These are phyloP conservation scores for Phaeosphaeriaceae sp. DNA, from an alignment of 2,329 filamentous ascomycete genomes.

Conservation along the genomic window DNA sequence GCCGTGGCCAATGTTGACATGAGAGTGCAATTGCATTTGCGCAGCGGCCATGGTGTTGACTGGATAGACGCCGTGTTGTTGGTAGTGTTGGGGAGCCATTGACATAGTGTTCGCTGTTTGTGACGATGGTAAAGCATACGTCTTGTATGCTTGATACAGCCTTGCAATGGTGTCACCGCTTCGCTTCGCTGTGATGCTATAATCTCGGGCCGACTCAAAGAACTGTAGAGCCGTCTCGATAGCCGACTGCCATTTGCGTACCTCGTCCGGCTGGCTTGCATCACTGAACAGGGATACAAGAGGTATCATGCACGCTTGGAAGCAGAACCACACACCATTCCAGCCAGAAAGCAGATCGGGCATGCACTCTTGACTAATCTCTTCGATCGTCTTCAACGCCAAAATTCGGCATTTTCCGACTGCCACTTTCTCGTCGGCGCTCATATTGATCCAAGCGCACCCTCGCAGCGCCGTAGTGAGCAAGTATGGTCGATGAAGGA, in stretches of 20 bases:
- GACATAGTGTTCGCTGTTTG: slow-evolving; percentile 21
- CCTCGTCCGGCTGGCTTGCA: slow-evolving; percentile 50
- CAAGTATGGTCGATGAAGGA: slow-evolving; percentile 76
- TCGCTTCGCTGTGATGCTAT: slow-evolving; percentile 54
- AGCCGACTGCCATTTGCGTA: slow-evolving; percentile 50
- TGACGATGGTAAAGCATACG: slow-evolving; percentile 26
- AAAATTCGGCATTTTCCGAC: slow-evolving; percentile 73
- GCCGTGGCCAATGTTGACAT: slow-evolving; percentile 11
- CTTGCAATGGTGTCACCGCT: slow-evolving; percentile 51
- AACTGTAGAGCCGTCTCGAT: slow-evolving; percentile 53
- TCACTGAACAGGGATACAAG: slow-evolving; percentile 78
- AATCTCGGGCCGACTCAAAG: slow-evolving; percentile 52
- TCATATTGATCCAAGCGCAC: slow-evolving; percentile 60
- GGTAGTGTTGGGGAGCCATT: slow-evolving; percentile 18
- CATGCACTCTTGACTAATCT: slow-evolving; percentile 73
- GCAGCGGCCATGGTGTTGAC: slow-evolving; percentile 15
- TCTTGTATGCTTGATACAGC: slow-evolving; percentile 52
- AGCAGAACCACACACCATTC: slow-evolving; percentile 84
- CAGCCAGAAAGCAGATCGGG: slow-evolving; percentile 79
- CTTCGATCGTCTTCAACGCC: slow-evolving; percentile 73
- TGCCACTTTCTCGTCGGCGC: slow-evolving; percentile 69
- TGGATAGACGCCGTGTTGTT: slow-evolving; percentile 20
- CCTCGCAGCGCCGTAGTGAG: slow-evolving; percentile 66
- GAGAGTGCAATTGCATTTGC: slow-evolving; percentile 21
- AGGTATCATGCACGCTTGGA: slow-evolving; percentile 81